A percentile compares a stretch with the other conserved stretches of the same genome.
phyloP scores from a whole-genome alignment of 2,329 filamentous ascomycete species.

The Neonectria coccinea region DNA sequence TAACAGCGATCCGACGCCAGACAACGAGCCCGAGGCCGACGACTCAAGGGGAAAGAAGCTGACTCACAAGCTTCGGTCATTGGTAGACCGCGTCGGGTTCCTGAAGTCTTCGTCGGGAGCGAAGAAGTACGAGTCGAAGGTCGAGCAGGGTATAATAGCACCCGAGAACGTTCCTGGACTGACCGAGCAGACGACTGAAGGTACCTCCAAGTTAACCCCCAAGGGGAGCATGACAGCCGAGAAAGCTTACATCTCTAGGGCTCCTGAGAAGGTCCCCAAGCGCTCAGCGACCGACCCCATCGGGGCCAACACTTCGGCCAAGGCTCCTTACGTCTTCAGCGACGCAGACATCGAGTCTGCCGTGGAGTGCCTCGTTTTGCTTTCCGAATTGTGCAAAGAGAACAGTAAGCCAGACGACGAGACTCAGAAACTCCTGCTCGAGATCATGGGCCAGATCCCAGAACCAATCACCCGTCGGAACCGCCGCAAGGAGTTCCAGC shows the following conservation, averaged over 20 bases:
- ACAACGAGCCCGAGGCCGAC: neutral
- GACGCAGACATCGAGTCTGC: neutral
- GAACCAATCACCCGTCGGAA: slow-evolving; percentile 24
- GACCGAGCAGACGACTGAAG: neutral
- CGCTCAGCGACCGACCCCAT: neutral
- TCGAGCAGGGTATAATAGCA: neutral
- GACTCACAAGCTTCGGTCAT: neutral
- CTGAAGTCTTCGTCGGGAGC: neutral
- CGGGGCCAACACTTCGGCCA: neutral
- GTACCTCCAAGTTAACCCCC: neutral
- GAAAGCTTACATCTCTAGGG: neutral
- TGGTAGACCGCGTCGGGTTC: neutral
- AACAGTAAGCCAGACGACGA: slow-evolving; percentile 7
- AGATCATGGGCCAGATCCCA: slow-evolving; percentile 23
- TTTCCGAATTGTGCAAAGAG: neutral
- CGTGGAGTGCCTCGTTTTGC: neutral
- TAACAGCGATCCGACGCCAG: neutral
- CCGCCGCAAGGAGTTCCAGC: neutral
- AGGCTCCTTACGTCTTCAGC: neutral
- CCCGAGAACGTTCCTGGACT: neutral
- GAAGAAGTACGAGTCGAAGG: neutral
- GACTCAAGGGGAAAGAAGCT: neutral
- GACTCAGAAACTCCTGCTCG: slow-evolving; percentile 8
- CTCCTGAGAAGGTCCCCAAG: neutral
- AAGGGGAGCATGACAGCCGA: neutral